Evolutionary conservation across 2,329 filamentous ascomycete species (phyloP).

Genomic region (Penicillium sp.): DNA sequence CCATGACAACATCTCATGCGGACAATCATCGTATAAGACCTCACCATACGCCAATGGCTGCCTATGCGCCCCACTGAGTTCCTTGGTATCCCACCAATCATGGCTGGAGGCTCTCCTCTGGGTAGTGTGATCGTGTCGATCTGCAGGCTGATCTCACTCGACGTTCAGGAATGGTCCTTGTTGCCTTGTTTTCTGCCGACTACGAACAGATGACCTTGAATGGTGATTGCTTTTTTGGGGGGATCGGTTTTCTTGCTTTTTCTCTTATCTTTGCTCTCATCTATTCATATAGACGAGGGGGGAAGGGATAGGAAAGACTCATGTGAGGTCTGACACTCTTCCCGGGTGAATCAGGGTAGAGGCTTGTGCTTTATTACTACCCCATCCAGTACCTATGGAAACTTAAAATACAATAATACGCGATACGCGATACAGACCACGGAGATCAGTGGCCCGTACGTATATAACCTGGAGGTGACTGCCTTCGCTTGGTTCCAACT

Average conservation of each 20-base stretch:
- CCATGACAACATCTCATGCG: constrained; percentile 25
- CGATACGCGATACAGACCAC: no score
- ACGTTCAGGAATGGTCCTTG: background rate
- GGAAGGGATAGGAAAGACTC: background rate
- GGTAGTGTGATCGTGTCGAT: constrained; percentile 2
- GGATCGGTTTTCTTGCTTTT: no score
- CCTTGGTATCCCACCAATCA: background rate
- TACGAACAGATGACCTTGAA: background rate
- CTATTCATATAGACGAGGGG: background rate
- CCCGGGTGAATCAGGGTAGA: background rate
- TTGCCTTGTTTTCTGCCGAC: background rate
- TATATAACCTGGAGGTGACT: no score
- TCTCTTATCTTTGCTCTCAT: background rate
- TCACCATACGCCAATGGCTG: background rate
- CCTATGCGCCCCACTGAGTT: background rate
- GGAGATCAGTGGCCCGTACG: no score
- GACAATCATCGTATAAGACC: constrained; percentile 14
- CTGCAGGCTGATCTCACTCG: constrained; percentile 2
- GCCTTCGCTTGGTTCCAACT: no score
- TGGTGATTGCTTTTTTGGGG: background rate
- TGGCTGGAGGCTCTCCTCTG: background rate
- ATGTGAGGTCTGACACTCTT: background rate
- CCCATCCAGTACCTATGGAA: no score
- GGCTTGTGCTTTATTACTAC: background rate
- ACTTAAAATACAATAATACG: no score